Conservation (phyloP, 495 filamentous ascomycete genomes). For the Thozetella sp. region DNA sequence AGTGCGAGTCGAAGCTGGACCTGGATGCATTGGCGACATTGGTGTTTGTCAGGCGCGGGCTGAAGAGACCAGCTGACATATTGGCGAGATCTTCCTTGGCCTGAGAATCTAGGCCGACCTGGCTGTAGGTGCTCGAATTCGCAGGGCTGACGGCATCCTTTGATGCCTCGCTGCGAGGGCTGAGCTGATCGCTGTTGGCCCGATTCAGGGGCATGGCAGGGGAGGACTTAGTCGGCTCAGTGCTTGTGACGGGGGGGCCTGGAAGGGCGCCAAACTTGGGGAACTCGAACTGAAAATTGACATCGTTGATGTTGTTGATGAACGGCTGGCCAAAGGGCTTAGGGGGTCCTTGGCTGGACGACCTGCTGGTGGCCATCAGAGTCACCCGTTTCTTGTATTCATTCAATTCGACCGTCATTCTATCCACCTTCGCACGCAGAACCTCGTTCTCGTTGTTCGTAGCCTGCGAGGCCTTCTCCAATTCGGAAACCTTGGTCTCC, state of each 20-base stretch:
- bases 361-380: constrained; percentile 43
- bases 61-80: constrained; percentile 30
- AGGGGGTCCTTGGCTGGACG: constrained; percentile 15
- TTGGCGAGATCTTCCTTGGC: constrained; percentile 35
- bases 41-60: constrained; percentile 29
- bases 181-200: constrained; percentile 24
- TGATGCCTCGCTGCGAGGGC: constrained; percentile 26
- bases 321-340: constrained; percentile 42
- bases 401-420: constrained; percentile 79
- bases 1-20: constrained; percentile 61
- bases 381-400: constrained; percentile 90
- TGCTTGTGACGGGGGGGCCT: constrained; percentile 50
- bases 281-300: constrained; percentile 86
- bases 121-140: constrained; percentile 21
- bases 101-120: constrained; percentile 21
- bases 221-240: constrained; percentile 20
- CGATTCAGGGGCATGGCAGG: constrained; percentile 23
- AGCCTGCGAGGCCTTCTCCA: constrained; percentile 84
- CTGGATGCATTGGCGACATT: constrained; percentile 45
- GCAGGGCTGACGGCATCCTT: constrained; percentile 25
- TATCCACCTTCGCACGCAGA: constrained; percentile 83
- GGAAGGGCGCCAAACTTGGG: constrained; percentile 84
- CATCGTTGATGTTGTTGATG: constrained; percentile 68
- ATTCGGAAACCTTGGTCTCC: constrained; percentile 88
- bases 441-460: constrained; percentile 85